A percentile compares a stretch with the other conserved stretches of the same genome.
Evolutionary conservation across 495 filamentous ascomycete genomes (phyloP).

Genomic region (Penicillium psychrofluorescens): DNA sequence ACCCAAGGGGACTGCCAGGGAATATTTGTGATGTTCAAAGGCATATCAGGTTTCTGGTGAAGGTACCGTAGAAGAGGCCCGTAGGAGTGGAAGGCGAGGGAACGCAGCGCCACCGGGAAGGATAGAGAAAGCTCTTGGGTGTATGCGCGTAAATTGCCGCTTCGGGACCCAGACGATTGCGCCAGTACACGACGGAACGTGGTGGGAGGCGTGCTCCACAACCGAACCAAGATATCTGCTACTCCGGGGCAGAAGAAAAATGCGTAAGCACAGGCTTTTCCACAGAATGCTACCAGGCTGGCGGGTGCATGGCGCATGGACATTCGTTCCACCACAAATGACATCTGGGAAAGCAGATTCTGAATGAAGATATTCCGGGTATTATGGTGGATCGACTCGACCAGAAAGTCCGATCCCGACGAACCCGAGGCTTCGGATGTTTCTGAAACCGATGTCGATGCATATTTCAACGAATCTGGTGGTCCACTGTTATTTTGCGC

Average conservation of each 20-base stretch:
- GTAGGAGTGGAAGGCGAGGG: slow-evolving; percentile 64
- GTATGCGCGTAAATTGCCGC: slow-evolving; percentile 26
- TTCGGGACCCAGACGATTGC: slow-evolving; percentile 49
- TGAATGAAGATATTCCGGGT: slow-evolving; percentile 84
- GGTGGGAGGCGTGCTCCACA: slow-evolving; percentile 68
- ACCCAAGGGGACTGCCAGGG: slow-evolving; percentile 84
- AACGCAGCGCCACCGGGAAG: slow-evolving; percentile 67
- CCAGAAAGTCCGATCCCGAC: slow-evolving; percentile 65
- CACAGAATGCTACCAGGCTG: slow-evolving; percentile 86
- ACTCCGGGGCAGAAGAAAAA: slow-evolving; percentile 93
- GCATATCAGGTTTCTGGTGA: slow-evolving; percentile 57
- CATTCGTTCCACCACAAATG: slow-evolving; percentile 87
- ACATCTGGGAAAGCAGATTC: slow-evolving; percentile 82
- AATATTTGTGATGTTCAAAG: slow-evolving; percentile 64
- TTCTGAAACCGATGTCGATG: slow-evolving; percentile 34
- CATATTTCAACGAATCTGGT: slow-evolving; percentile 25
- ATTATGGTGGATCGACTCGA: slow-evolving; percentile 90
- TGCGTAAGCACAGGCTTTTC: slow-evolving; percentile 89
- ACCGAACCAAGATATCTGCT: slow-evolving; percentile 74
- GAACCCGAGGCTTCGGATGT: slow-evolving; percentile 30
- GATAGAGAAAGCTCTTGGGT: slow-evolving; percentile 52
- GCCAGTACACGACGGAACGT: slow-evolving; percentile 62
- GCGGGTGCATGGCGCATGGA: slow-evolving; percentile 82
- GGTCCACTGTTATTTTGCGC: slow-evolving; percentile 16
- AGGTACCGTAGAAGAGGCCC: slow-evolving; percentile 56